Evolutionary conservation across 306 rosid species (phyloP), one percentile per base, ranked within the genome.

Genomic region (Prunus mira): DNA sequence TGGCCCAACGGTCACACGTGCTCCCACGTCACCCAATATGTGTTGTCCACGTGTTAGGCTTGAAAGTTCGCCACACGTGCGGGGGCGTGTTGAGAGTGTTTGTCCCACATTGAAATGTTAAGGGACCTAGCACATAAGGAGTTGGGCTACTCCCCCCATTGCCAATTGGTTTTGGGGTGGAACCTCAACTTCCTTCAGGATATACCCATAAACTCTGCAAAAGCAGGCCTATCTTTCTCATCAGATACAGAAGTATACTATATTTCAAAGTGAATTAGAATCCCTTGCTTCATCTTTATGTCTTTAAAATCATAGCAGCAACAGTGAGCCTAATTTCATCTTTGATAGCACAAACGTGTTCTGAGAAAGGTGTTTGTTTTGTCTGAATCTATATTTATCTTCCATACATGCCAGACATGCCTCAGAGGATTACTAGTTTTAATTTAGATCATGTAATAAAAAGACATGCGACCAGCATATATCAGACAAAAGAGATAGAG

Each of bases 241-340:
- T 9, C 43, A 24, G 52, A 18, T 28, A 63, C 13, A 27, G 67
- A 63, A 28, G 1, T 63, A 22, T 60, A 11, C 12, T 4, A 10
- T 25, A 60, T 24, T 24, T 60, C 67, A 63, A 1, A 17, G 45
- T 28, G 46, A 63, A 28, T 5, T 25, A 32, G 2, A 3, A 13
- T 22, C 27, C 46, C 1, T 63, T 30, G 43, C 9, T 30, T 65
- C 69, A 65, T 43, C 9, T 5, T 38, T 65, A 65, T 2, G 6
- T 4, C 13, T 38, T 34, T n/a, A 38, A 38, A n/a, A 38, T 67
- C 71, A 67, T 41, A 67, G 11, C 9, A 67, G 69, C 69, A 34
- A 65, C 67, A 30, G 46, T 30, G 67, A 65, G 27, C 54, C 71
- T 43, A 67, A 43, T 67, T 67, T 43, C 54, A 67, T 43, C 32